These are phyloP conservation scores for Cerioporus squamosus DNA, from an alignment of 1,284 basidiomycete genomes.

Conservation along the genomic window DNA sequence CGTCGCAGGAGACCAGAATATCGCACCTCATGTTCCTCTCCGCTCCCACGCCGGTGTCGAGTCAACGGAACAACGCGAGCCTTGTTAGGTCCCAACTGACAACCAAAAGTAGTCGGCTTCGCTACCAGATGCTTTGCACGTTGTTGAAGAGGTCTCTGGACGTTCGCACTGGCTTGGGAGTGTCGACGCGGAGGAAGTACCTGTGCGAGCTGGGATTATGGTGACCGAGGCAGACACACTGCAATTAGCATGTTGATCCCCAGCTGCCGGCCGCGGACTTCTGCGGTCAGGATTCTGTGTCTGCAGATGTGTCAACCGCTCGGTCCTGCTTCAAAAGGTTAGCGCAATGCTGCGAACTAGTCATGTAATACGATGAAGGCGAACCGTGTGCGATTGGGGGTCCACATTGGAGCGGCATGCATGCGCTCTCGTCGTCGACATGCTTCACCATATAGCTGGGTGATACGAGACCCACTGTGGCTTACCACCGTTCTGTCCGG, in stretches of 20 bases:
- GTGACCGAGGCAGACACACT: background rate
- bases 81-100: too few species aligned
- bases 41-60: constrained; percentile 3
- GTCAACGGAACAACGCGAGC: too few species aligned
- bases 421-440: too few species aligned
- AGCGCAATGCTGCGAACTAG: background rate
- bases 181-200: too few species aligned
- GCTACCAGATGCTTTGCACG: too few species aligned
- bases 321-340: constrained; percentile 7
- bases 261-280: background rate
- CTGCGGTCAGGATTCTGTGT: constrained; percentile 1
- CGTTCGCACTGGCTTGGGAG: too few species aligned
- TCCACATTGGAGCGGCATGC: background rate
- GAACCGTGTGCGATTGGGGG: constrained; percentile 9
- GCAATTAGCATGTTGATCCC: constrained; percentile 7
- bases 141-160: too few species aligned
- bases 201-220: background rate
- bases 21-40: constrained; percentile 10
- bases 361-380: background rate
- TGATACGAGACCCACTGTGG: too few species aligned
- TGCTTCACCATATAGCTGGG: too few species aligned
- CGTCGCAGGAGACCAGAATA: constrained; percentile 3
- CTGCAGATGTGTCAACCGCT: background rate
- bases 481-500: too few species aligned
- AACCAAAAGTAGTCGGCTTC: too few species aligned